These are phyloP conservation scores for Aspergillus kassunensis DNA, from an alignment of 495 filamentous ascomycete species.

Conservation along the genomic window DNA sequence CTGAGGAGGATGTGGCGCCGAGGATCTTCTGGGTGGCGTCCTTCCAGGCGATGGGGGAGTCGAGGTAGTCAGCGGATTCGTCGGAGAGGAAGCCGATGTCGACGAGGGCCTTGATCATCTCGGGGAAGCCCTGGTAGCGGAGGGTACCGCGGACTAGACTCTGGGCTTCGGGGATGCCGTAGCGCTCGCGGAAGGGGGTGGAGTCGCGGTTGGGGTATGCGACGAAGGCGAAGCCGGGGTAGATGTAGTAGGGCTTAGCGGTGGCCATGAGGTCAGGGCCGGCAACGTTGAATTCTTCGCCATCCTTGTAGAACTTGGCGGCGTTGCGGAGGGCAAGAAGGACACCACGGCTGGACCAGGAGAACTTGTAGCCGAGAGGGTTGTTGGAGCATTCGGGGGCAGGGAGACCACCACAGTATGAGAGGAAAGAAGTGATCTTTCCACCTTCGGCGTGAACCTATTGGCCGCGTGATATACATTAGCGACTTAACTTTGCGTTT, in stretches of 20 bases:
- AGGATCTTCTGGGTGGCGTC: conserved; percentile 74
- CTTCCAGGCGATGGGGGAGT: conserved; percentile 67
- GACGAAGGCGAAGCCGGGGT: conserved; percentile 83
- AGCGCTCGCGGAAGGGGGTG: conserved; percentile 75
- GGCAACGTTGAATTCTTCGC: conserved; percentile 59
- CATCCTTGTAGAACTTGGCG: conserved; percentile 79
- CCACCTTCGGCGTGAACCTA: conserved; percentile 70
- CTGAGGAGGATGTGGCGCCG: conserved; percentile 54
- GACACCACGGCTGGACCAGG: conserved; percentile 80
- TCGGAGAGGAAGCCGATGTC: conserved; percentile 81
- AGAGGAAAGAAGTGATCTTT: conserved; percentile 78
- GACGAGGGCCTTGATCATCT: conserved; percentile 81
- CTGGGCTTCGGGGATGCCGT: conserved; percentile 78
- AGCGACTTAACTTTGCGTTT: not conserved
- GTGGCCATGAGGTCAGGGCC: conserved; percentile 75
- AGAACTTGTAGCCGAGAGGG: conserved; percentile 96
- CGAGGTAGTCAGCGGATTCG: conserved; percentile 56
- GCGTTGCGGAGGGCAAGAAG: conserved; percentile 80
- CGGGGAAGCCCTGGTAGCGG: conserved; percentile 80
- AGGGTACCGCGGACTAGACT: conserved; percentile 65
- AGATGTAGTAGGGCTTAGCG: conserved; percentile 89
- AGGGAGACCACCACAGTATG: conserved; percentile 85
- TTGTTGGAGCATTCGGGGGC: conserved; percentile 83
- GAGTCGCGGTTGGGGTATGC: conserved; percentile 94
- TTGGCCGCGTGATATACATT: not conserved